Evolutionary conservation across 345 rosid genomes (phyloP).

Genomic region (Moricandia moricandioides): DNA sequence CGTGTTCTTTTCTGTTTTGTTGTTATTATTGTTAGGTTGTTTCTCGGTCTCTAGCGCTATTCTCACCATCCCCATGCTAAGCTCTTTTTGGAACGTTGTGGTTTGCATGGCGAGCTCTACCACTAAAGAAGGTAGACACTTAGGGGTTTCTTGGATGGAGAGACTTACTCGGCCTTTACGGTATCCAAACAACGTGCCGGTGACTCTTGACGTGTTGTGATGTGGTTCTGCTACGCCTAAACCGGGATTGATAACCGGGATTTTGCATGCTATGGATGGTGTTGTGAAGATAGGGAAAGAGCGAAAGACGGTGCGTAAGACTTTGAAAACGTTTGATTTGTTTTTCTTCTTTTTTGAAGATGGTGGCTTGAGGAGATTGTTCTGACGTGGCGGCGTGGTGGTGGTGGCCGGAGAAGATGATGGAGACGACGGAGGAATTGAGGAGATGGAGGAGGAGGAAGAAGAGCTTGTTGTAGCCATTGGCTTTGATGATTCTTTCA

Average conservation of each 20-base stretch:
- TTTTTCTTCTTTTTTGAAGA: slow-evolving; percentile 39
- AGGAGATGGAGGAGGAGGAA: slow-evolving; percentile 11
- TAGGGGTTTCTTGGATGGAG: slow-evolving; percentile 43
- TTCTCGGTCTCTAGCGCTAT: slow-evolving; percentile 52
- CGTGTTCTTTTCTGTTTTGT: slow-evolving; percentile 20
- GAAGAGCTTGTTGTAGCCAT: slow-evolving; percentile 7
- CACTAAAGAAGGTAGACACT: slow-evolving; percentile 40
- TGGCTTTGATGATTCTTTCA: neutral
- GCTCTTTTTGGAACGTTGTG: slow-evolving; percentile 40
- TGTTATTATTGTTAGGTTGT: slow-evolving; percentile 11
- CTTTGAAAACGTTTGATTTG: slow-evolving; percentile 45
- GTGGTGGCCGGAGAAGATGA: neutral
- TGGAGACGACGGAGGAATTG: slow-evolving; percentile 7
- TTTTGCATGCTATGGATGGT: slow-evolving; percentile 44
- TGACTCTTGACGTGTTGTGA: slow-evolving; percentile 33
- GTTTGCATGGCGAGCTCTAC: slow-evolving; percentile 50
- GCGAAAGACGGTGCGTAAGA: slow-evolving; percentile 58
- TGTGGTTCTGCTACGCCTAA: slow-evolving; percentile 35
- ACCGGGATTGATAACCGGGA: slow-evolving; percentile 44
- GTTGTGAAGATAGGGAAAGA: slow-evolving; percentile 71
- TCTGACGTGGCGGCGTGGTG: neutral
- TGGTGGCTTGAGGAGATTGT: slow-evolving; percentile 46
- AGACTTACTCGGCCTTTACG: slow-evolving; percentile 47
- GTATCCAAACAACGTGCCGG: slow-evolving; percentile 51
- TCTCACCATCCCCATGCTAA: slow-evolving; percentile 45